Conservation (phyloP, 192 early-diverging fungal species). For the Umbelopsis sp. region DNA sequence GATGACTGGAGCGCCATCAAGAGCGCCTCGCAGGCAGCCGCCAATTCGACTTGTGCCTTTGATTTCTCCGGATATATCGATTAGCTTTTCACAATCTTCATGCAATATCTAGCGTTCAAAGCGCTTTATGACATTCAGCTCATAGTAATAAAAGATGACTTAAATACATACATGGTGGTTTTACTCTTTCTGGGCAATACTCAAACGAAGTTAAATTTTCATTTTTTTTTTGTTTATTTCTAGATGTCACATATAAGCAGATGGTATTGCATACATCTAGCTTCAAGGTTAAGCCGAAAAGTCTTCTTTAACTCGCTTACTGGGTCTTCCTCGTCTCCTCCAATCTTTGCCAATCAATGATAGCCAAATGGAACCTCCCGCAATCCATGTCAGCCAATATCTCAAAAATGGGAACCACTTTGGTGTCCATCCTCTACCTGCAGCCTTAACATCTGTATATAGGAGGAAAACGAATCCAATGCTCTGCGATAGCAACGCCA, state of each 20-base stretch:
- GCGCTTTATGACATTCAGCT: too few species aligned
- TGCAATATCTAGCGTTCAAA: too few species aligned
- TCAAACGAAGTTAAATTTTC: too few species aligned
- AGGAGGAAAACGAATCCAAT: background rate
- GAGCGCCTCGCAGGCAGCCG: too few species aligned
- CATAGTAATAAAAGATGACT: too few species aligned
- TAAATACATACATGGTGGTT: too few species aligned
- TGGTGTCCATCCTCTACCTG: constrained; percentile 11
- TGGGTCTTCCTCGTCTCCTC: constrained; percentile 5
- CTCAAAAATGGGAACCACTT: constrained; percentile 8
- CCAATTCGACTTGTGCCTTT: too few species aligned
- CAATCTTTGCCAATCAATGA: constrained; percentile 20
- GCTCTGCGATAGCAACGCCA: background rate
- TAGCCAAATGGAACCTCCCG: constrained; percentile 11
- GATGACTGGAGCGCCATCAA: too few species aligned
- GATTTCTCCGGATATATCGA: too few species aligned
- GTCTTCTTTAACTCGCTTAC: background rate
- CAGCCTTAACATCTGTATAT: constrained; percentile 15
- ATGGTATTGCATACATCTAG: background rate
- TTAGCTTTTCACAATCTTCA: too few species aligned
- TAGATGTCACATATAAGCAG: background rate
- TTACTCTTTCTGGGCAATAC: too few species aligned
- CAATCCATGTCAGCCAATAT: constrained; percentile 18
- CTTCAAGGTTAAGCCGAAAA: background rate
- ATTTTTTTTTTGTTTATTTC: too few species aligned